Conservation (phyloP, 176 grass and related monocot species). For the Aegilops umbellulata region DNA sequence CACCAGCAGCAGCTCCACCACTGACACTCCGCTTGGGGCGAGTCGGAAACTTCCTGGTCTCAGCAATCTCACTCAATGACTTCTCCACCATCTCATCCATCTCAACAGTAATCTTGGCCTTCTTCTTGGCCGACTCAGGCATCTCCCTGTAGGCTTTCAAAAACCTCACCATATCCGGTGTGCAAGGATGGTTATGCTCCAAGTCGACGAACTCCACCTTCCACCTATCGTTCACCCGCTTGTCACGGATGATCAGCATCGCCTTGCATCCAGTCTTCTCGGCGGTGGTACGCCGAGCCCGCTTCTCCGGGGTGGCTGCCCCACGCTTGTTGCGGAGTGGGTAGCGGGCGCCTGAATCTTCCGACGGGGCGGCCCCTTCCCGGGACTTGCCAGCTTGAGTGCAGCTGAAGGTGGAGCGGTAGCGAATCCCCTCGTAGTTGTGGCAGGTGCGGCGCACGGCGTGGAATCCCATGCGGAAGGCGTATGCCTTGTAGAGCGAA, state of each 20-base stretch:
- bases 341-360: constrained; percentile 21
- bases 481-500: constrained; percentile 70
- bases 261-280: constrained; percentile 77
- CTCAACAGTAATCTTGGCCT: constrained; percentile 50
- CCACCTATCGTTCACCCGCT: constrained; percentile 53
- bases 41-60: constrained; percentile 57
- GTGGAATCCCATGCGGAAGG: constrained; percentile 67
- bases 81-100: constrained; percentile 54
- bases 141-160: constrained; percentile 78
- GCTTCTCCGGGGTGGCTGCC: constrained; percentile 21
- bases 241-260: constrained; percentile 62
- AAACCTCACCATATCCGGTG: constrained; percentile 85
- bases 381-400: constrained; percentile 58
- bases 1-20: constrained; percentile 17
- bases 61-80: constrained; percentile 49
- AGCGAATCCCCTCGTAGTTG: constrained; percentile 72
- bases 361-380: not conserved
- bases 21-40: constrained; percentile 40
- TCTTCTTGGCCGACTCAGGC: constrained; percentile 56
- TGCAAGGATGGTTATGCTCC: constrained; percentile 78
- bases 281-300: constrained; percentile 28
- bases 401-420: constrained; percentile 82
- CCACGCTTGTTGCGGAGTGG: constrained; percentile 41
- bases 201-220: constrained; percentile 71
- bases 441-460: constrained; percentile 73